Base-by-base conservation (phyloP, 1,284 basidiomycete species). In the Papiliotrema terrestris region DNA sequence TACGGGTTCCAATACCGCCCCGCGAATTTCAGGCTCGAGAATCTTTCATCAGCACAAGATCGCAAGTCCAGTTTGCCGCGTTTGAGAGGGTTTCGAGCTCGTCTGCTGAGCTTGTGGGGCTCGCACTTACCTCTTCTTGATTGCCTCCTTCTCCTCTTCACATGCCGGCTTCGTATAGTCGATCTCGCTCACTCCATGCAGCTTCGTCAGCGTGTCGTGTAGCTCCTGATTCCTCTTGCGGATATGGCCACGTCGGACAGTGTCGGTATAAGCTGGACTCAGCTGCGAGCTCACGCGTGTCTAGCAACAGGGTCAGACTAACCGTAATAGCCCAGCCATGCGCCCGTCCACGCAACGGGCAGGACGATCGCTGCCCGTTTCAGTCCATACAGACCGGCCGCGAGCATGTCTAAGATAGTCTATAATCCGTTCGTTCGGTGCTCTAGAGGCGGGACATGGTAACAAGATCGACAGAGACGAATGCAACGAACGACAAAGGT, bases 1-100 rank as follows among this genome's bases (percentile, higher is more conserved):
- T 78, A 76, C 2, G 78, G 77, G 59, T 80, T 80, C 62, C 73
- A 74, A 57, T 68, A 73, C 37, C 73, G 54, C 22, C 73, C 73
- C 6, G 71, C 71, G 50, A 68, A 74, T 54, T 65, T 62, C 39
- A 72, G 52, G 51, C 68, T 70, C 25, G 66, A 52, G 55, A 69
- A 74, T 11, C 71, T 75, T 58, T 49, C 35, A 25, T 35, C 23
- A 50, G 49, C 41, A 4, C 39, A 1, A 14, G 23, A 32, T 23
- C 46, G 20, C 29, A 32, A 6, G 29, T 32, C 29, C 29, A 11
- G 29, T 32, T n/a, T n/a, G n/a, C n/a, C n/a, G n/a, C n/a, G n/a
- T n/a, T n/a, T n/a, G n/a, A n/a, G n/a, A n/a, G n/a, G n/a, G n/a
- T n/a, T n/a, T n/a, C n/a, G n/a, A n/a, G n/a, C n/a, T n/a, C n/a